phyloP scores from a whole-genome alignment of 345 rosid species.

The Pugionium cornutum region DNA sequence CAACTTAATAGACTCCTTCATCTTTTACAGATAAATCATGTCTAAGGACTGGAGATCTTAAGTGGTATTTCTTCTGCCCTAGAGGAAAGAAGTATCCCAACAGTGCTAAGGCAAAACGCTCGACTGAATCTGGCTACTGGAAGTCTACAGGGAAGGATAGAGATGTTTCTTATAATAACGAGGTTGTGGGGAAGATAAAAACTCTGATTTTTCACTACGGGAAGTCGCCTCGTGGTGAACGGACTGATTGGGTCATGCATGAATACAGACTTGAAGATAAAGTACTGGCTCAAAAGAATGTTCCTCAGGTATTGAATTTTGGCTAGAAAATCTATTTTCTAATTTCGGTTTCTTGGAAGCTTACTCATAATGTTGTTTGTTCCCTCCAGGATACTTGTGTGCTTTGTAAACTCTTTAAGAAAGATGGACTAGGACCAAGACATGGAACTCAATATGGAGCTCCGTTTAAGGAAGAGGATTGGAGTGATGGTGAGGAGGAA shows the following conservation, averaged over 20 bases:
- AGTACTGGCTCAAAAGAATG: constrained; percentile 40
- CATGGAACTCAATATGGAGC: constrained; percentile 98
- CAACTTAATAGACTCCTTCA: too few species aligned
- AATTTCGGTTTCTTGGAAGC: neutral
- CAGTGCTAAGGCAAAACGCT: constrained; percentile 57
- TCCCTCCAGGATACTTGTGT: constrained; percentile 75
- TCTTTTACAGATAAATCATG: constrained; percentile 40
- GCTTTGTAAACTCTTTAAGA: constrained; percentile 78
- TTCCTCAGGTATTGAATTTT: constrained; percentile 34
- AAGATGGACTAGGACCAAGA: constrained; percentile 96
- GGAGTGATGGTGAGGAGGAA: constrained; percentile 62
- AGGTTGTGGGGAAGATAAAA: constrained; percentile 61
- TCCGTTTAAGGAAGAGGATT: constrained; percentile 86
- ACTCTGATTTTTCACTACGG: constrained; percentile 69
- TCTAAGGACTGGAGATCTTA: constrained; percentile 55
- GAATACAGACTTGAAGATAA: constrained; percentile 25
- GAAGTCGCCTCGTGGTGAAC: constrained; percentile 49
- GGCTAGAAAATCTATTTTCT: neutral
- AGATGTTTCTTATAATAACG: constrained; percentile 43
- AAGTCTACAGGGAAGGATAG: constrained; percentile 80
- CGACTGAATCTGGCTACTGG: constrained; percentile 72
- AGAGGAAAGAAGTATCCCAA: constrained; percentile 58
- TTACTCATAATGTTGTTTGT: constrained; percentile 4
- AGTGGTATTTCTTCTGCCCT: constrained; percentile 89
- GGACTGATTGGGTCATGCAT: constrained; percentile 93